A percentile compares a stretch with the other conserved stretches of the same genome.
phyloP scores from a whole-genome alignment of 768 basidiomycete genomes.

The Tulasnella calospora region DNA sequence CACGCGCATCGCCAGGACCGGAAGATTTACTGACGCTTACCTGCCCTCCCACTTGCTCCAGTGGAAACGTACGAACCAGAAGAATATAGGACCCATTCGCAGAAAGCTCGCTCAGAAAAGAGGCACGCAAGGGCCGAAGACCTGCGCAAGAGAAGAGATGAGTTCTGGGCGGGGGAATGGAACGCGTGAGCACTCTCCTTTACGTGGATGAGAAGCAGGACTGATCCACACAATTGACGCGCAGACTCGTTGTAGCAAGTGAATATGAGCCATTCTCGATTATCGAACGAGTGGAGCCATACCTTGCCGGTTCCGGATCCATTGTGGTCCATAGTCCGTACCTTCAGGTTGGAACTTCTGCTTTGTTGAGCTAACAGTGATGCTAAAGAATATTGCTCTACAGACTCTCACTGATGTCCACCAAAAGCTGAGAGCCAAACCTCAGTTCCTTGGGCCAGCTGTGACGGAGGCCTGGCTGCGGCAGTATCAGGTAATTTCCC shows the following conservation, averaged over 20 bases:
- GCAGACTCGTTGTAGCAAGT: conserved; percentile 71
- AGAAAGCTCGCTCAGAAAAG: conserved; percentile 66
- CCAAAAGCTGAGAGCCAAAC: conserved; percentile 57
- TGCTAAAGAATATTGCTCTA: conserved; percentile 20
- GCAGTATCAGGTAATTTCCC: conserved; percentile 65
- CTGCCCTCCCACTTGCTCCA: background rate
- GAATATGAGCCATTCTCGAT: conserved; percentile 83
- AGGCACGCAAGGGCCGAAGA: conserved; percentile 65
- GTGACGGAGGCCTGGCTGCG: conserved; percentile 85
- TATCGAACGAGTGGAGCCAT: conserved; percentile 64
- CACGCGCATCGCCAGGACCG: background rate
- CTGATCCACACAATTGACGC: background rate
- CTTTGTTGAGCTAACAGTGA: conserved; percentile 1
- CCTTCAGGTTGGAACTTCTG: conserved; percentile 51
- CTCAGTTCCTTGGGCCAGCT: conserved; percentile 68
- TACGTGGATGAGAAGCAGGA: background rate
- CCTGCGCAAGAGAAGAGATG: conserved; percentile 62
- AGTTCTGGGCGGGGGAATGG: conserved; percentile 81
- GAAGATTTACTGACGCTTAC: too few relatives aligned
- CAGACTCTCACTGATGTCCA: conserved; percentile 78
- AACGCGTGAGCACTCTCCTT: conserved; percentile 58
- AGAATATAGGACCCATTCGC: conserved; percentile 35
- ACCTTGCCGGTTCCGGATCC: conserved; percentile 77
- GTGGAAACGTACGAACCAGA: conserved; percentile 4
- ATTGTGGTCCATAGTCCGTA: conserved; percentile 84